Base-by-base conservation (phyloP, 495 filamentous ascomycete species). In the Daldinia concentrica region DNA sequence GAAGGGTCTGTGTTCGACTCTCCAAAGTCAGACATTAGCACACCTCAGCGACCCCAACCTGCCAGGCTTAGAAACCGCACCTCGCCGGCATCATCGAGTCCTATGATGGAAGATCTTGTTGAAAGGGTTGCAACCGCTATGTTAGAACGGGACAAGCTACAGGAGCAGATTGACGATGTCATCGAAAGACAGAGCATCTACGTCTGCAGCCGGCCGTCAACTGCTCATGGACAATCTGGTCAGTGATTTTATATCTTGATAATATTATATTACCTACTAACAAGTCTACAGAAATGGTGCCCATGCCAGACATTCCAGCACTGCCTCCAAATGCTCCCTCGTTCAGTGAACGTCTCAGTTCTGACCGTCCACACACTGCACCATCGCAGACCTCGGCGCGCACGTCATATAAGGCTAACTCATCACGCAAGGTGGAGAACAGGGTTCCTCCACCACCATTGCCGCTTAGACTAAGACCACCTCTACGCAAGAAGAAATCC, bases 401-500 rank as follows among this genome's bases (percentile, higher is more conserved):
- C 62, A 72, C 48, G 15, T 50, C 67, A 30, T 76, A 72, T 34
- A 59, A 74, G 22, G 77, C 76, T 2, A 76, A 73, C 30, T 75
- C 75, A 17, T 76, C 73, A 14, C 72, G 76, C 12, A 75, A 76
- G 30, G 64, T 71, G 15, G 69, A 80, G 57, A 79, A 79, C 12
- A 69, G 79, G 6, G 74, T 78, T 12, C 82, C 85, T n/a, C 83
- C 84, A 1, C 86, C 84, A 0, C 86, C 86, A 6, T 80, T 87
- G 3, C 84, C 84, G 0, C 80, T 87, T 15, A 79, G 85, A 26
- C 79, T 86, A 5, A 80, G 83, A 39, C 81, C 81, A 15, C 82
- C 83, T 9, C 74, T 85, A 39, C 77, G 86, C 34, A 87, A 87
- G 75, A 87, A 87, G 80, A 87, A 87, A 66, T 86, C 84, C 22